phyloP scores from a whole-genome alignment of 1,284 basidiomycete species.

The Sanghuangporus baumii region DNA sequence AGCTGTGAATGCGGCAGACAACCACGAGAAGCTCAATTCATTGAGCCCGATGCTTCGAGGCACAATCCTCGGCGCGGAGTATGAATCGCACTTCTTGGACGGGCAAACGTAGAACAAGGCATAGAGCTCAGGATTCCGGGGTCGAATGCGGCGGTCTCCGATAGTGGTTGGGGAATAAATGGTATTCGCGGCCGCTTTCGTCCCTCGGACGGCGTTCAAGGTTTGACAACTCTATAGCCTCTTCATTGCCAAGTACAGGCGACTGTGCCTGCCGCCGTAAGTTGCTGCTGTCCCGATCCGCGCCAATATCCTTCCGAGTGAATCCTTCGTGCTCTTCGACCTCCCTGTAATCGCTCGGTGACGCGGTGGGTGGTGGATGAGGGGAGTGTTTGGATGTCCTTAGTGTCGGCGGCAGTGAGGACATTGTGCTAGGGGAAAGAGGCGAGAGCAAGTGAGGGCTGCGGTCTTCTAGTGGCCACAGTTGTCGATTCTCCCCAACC shows the following conservation, averaged over 20 bases:
- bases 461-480: neutral
- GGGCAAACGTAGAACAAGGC: neutral
- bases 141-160: neutral
- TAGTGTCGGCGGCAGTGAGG: neutral
- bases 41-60: neutral
- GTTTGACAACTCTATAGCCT: neutral
- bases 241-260: neutral
- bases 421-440: neutral
- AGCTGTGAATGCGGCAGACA: neutral
- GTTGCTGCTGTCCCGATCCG: neutral
- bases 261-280: neutral
- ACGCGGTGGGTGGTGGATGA: neutral
- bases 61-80: neutral
- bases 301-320: neutral
- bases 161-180: slow-evolving; percentile 7
- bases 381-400: neutral
- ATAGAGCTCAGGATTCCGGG: neutral
- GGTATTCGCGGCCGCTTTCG: slow-evolving; percentile 1
- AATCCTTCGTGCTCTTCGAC: neutral
- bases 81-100: neutral
- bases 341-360: neutral
- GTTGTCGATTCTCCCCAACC: neutral
- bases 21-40: neutral
- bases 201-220: neutral
- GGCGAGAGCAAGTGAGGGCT: neutral